Conservation (phyloP, 2,329 filamentous ascomycete genomes). For the Aspergillus pseudoterreus region DNA sequence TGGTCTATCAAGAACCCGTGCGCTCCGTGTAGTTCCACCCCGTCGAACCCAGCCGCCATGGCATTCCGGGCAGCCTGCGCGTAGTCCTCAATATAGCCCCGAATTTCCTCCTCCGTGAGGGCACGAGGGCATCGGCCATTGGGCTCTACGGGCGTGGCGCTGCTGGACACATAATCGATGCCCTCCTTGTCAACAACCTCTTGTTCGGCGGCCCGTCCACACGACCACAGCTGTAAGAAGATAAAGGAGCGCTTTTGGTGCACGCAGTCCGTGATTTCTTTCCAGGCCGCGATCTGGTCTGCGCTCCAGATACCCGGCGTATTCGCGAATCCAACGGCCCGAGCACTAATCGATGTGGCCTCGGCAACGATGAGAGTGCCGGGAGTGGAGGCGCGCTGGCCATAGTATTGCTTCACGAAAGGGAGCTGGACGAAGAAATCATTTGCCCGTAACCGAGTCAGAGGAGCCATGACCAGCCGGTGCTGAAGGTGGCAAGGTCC, state of each 20-base stretch:
- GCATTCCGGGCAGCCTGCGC: constrained; percentile 49
- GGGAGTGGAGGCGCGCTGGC: constrained; percentile 49
- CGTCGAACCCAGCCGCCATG: constrained; percentile 53
- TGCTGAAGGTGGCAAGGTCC: constrained; percentile 29
- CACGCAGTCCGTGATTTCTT: constrained; percentile 57
- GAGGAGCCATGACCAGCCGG: constrained; percentile 54
- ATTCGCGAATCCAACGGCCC: constrained; percentile 48
- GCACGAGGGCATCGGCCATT: constrained; percentile 30
- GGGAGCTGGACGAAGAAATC: constrained; percentile 48
- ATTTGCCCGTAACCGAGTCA: constrained; percentile 53
- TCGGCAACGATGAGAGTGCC: constrained; percentile 60
- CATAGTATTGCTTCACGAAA: constrained; percentile 50
- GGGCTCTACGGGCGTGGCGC: constrained; percentile 9
- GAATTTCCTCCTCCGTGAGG: constrained; percentile 42
- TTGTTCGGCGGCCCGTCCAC: constrained; percentile 53
- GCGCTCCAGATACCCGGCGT: constrained; percentile 57
- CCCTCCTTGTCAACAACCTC: constrained; percentile 20
- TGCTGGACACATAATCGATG: constrained; percentile 19
- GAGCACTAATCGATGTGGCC: constrained; percentile 50
- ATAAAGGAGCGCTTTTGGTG: constrained; percentile 61
- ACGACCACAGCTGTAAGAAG: constrained; percentile 60
- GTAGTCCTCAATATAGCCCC: constrained; percentile 39
- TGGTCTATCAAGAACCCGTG: constrained; percentile 54
- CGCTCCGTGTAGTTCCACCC: constrained; percentile 48
- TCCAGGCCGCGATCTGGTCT: constrained; percentile 60